These are phyloP conservation scores for Colletotrichum lupini DNA, from an alignment of 2,329 filamentous ascomycete species.

Conservation along the genomic window DNA sequence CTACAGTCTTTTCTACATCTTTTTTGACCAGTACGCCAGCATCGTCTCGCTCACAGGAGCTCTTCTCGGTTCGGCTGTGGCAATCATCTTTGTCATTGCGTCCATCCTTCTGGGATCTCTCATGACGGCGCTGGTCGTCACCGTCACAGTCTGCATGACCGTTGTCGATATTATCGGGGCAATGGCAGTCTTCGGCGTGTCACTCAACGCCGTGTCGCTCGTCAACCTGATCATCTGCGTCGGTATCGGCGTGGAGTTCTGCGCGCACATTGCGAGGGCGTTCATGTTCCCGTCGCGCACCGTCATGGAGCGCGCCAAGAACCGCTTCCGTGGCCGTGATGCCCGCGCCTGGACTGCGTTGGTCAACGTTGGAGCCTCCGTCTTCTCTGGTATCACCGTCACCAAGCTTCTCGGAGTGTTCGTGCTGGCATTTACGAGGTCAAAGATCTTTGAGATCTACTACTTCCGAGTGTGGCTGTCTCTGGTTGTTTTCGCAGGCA, in stretches of 20 bases:
- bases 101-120: slow-evolving; percentile 85
- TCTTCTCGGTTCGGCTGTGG: slow-evolving; percentile 84
- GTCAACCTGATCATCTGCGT: slow-evolving; percentile 98
- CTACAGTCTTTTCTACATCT: slow-evolving; percentile 98
- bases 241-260: slow-evolving; percentile 96
- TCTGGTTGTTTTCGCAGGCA: slow-evolving; percentile 87
- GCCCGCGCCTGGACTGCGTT: slow-evolving; percentile 92
- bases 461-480: slow-evolving; percentile 98
- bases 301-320: slow-evolving; percentile 84
- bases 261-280: slow-evolving; percentile 93
- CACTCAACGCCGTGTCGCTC: slow-evolving; percentile 92
- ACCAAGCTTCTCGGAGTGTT: slow-evolving; percentile 94
- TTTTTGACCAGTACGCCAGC: slow-evolving; percentile 95
- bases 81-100: slow-evolving; percentile 85
- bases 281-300: slow-evolving; percentile 92
- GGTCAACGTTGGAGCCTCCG: slow-evolving; percentile 93
- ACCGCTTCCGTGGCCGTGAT: slow-evolving; percentile 82
- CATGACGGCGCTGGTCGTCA: slow-evolving; percentile 83
- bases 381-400: slow-evolving; percentile 95
- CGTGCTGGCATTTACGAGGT: slow-evolving; percentile 92
- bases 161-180: slow-evolving; percentile 93
- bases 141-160: slow-evolving; percentile 90
- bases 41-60: slow-evolving; percentile 85
- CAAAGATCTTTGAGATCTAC: slow-evolving; percentile 99
- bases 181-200: slow-evolving; percentile 90